These are phyloP conservation scores for Pleurozium schreberi DNA, from an alignment of 225 moss, liverwort and hornwort genomes.

Conservation along the genomic window DNA sequence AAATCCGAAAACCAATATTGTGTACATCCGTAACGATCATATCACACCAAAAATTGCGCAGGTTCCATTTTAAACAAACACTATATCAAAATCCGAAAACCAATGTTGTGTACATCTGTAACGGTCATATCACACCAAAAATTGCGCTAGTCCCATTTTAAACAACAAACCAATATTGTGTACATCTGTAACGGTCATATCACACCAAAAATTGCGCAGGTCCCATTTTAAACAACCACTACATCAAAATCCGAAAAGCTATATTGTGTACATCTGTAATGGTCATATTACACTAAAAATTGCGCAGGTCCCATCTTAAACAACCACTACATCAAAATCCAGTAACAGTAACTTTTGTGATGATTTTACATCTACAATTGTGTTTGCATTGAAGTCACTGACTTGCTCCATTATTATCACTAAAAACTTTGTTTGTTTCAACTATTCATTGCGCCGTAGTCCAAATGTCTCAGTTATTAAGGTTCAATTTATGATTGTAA, in stretches of 20 bases:
- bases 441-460: neutral
- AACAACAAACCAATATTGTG: neutral
- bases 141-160: too few relatives aligned
- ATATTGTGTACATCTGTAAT: neutral
- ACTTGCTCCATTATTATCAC: neutral
- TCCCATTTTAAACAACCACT: too few relatives aligned
- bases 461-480: neutral
- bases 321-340: accelerated
- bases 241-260: accelerated
- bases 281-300: too few relatives aligned
- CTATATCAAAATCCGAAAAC: too few relatives aligned
- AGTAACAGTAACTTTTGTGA: neutral
- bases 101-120: too few relatives aligned
- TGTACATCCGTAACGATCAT: too few relatives aligned
- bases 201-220: too few relatives aligned
- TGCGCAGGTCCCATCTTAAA: accelerated
- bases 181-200: too few relatives aligned
- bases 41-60: too few relatives aligned
- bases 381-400: neutral
- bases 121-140: too few relatives aligned
- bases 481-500: accelerated
- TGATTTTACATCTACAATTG: neutral
- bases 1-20: too few relatives aligned
- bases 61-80: too few relatives aligned
- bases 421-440: accelerated